These are phyloP conservation scores for Citrus cavaleriei DNA, from an alignment of 345 rosid genomes.

Conservation along the genomic window DNA sequence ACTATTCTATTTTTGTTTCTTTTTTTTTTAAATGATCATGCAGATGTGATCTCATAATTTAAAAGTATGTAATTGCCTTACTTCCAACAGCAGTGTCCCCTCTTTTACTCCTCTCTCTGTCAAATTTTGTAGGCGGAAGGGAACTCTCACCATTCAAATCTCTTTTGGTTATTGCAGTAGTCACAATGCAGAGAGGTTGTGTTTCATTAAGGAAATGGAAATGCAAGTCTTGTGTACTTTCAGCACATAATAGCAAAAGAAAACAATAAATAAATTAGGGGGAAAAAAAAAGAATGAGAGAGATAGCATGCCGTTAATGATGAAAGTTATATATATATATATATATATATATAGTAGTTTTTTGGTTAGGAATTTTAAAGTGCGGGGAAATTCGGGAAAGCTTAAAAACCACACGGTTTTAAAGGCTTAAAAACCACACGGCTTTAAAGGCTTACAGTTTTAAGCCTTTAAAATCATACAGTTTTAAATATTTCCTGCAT, in stretches of 20 bases:
- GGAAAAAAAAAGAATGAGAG: neutral
- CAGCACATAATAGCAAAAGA: neutral
- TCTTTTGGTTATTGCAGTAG: neutral
- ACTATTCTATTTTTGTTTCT: neutral
- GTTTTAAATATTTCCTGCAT: too few relatives aligned
- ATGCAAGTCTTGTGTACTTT: too few relatives aligned
- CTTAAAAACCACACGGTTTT: too few relatives aligned
- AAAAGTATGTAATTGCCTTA: neutral
- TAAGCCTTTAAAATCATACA: too few relatives aligned
- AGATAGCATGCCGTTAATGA: neutral
- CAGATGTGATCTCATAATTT: neutral
- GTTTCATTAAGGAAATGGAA: too few relatives aligned
- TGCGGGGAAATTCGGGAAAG: accelerated
- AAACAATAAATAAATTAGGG: neutral
- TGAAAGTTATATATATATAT: too few relatives aligned
- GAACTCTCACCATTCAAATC: neutral
- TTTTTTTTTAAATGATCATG: neutral
- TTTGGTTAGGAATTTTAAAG: too few relatives aligned
- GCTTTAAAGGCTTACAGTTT: too few relatives aligned
- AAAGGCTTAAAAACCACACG: too few relatives aligned
- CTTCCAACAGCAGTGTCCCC: neutral
- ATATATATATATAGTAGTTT: too few relatives aligned
- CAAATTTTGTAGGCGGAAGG: neutral
- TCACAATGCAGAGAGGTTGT: neutral
- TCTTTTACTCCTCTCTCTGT: neutral